Base-by-base conservation (phyloP, 2,329 filamentous ascomycete genomes). In the Fusarium sp. region DNA sequence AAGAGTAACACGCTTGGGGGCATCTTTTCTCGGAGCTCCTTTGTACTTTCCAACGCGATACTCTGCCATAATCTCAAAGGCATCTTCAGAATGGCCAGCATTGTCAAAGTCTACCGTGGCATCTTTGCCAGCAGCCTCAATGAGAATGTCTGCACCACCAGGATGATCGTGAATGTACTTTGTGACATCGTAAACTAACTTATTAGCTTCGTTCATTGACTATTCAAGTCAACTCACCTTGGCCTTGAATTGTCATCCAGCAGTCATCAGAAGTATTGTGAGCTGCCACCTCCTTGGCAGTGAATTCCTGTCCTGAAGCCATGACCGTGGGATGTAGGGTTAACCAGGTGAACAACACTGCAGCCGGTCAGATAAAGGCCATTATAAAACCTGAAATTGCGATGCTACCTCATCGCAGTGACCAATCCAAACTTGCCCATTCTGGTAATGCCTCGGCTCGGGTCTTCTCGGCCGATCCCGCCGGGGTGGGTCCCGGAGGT, bases 81-180 rank as follows among this genome's bases (percentile, higher is more conserved):
- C 85, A 64, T 87, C 86, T 27, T 94, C 92, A 55, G 92, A 94
- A 85, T 97, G 94, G 51, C 94, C 94, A 40, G 94, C 93, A 78
- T 95, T 92, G 83, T 96, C 93, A 78, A 95, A 96, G 46, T 91
- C 92, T 80, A 94, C 91, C 49, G 92, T 94, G 56, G 92, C 91
- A 83, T 96, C 93, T 75, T 92, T 91, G 66, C 94, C 94, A 75
- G 88, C 93, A 31, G 94, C 92, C 71, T 96, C 94, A 67, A 94
- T 86, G 44, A 96, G 86, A 68, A 95, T 90, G 79, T 95, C 93
- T 78, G 92, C 90, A 80, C 94, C 94, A 76, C 94, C 94, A 62
- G 90, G 90, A 69, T 92, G 90, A 65, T 92, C 89, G 27, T 87
- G 81, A 2, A 89, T 69, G 70, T 91, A 92, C 49, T 85, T 84